Evolutionary conservation across 352 stramenopile species (phyloP).

Genomic region (Discostella stelligera): DNA sequence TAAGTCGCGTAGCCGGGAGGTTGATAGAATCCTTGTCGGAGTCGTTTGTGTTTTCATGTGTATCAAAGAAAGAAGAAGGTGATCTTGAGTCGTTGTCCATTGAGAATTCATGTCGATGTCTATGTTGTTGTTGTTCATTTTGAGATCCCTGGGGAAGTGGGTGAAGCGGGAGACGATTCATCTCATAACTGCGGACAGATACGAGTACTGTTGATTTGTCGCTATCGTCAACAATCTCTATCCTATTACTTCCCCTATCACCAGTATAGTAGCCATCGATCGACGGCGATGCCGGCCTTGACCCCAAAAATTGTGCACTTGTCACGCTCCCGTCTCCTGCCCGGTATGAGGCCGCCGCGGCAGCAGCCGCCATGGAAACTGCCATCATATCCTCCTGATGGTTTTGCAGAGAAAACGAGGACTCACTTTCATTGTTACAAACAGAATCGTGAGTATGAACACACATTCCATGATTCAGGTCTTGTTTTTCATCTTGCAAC

Average conservation of each 20-base stretch:
- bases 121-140: conserved; percentile 4
- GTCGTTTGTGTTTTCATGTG: conserved; percentile 15
- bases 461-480: conserved; percentile 1
- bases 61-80: background rate
- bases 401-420: conserved; percentile 17
- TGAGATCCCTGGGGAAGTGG: background rate
- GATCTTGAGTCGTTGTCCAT: background rate
- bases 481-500: background rate
- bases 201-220: background rate
- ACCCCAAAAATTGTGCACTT: background rate
- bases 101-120: background rate
- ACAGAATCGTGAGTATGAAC: conserved; percentile 17
- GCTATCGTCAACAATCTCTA: background rate
- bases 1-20: background rate
- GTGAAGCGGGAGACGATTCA: background rate
- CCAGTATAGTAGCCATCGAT: background rate
- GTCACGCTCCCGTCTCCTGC: background rate
- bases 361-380: conserved; percentile 13
- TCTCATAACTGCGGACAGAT: background rate
- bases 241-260: background rate
- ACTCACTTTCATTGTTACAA: background rate
- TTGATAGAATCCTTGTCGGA: background rate
- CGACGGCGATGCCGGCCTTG: background rate
- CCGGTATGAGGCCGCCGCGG: background rate
- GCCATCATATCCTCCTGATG: conserved; percentile 21